Evolutionary conservation across 176 grass and related monocot species (phyloP), one percentile per base, ranked within the genome.

Genomic region (Oryza punctata): DNA sequence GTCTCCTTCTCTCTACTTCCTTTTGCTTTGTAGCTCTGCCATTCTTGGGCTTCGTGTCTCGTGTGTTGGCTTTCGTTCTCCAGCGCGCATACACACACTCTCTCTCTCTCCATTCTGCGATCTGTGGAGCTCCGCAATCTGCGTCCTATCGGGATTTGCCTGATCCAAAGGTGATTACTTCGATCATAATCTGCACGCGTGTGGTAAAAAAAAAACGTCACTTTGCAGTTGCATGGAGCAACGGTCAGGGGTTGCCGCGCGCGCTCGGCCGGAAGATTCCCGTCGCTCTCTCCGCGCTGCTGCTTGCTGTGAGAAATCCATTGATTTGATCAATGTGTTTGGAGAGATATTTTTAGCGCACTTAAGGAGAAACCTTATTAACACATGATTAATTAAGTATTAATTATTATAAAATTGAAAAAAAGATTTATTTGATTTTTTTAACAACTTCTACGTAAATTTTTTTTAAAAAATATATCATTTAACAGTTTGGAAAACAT

Each of bases 91-190:
- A 32, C 24, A 16, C 32, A 30, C 29, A 33, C 29, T 30, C 27
- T 35, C 33, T 14, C 6, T 61, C 33, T 46, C 52, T 59, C 37
- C 9, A 74, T 70, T 63, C 82, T 69, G 46, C 38, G 30, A 66
- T 21, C 69, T 81, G 69, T 57, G 50, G 43, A 21, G 30, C 23
- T 33, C 45, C 25, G 21, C 8, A 65, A 40, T 18, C 35, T 70
- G 63, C 81, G 13, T 80, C 38, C 82, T 70, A 76, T 81, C 54
- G 77, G 78, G 84, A 86, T 90, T 90, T 82, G 88, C 79, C 59
- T 78, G 88, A 90, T 90, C 84, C 64, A 82, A 90, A 90, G 74
- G 84, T 45, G 79, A 86, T 86, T 90, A 86, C 78, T 46, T 73
- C 27, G 26, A 75, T 61, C 81, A 79, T 87, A 83, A 90, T 82